Evolutionary conservation across 148 eudicot genomes (phyloP), one percentile per base, ranked within the genome.

Genomic region (Spergularia marina): DNA sequence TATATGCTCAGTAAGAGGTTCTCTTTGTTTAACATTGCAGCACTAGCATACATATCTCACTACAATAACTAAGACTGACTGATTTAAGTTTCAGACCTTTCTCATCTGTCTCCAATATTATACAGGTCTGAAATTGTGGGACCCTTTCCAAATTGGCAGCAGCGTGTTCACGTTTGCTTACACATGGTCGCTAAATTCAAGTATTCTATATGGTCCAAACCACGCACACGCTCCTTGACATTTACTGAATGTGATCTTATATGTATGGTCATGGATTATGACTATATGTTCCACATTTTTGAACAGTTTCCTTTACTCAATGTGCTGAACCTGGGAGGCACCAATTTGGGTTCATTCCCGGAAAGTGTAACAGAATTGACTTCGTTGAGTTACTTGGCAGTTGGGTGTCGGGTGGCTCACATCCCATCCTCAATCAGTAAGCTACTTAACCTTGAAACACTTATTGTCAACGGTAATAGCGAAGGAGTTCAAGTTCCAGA

Each of bases 381-480:
- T 18, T n/a, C 4, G 18, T 56, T 56, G 21, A 56, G 59, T 3
- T 56, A 56, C 59, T 56, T 56, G 59, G 59, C 59, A 56, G n/a
- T 56, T 16, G 59, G 59, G 16, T 3, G 59, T n/a, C n/a, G 16
- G 59, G n/a, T n/a, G 59, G 21, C 6, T 56, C n/a, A n/a, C 16
- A 56, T 56, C 9, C 59, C 59, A 14, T 56, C 59, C 59, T 15
- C 59, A 56, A 56, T 56, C 21, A 16, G 21, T 56, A 56, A 56
- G 59, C 59, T 56, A 3, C n/a, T n/a, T n/a, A 56, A 56, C 59
- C 59, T 56, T 56, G 59, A 56, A 56, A 56, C 59, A 44, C 49
- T 44, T 6, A 44, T 44, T 44, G 49, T 44, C 49, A 44, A 44
- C 7, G 49, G 49, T 44, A 9, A 44, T 44, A 44, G 49, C 0